Evolutionary conservation across 192 early-diverging fungal genomes (phyloP), one percentile per base, ranked within the genome.

Genomic region (Paraglomus occultum): DNA sequence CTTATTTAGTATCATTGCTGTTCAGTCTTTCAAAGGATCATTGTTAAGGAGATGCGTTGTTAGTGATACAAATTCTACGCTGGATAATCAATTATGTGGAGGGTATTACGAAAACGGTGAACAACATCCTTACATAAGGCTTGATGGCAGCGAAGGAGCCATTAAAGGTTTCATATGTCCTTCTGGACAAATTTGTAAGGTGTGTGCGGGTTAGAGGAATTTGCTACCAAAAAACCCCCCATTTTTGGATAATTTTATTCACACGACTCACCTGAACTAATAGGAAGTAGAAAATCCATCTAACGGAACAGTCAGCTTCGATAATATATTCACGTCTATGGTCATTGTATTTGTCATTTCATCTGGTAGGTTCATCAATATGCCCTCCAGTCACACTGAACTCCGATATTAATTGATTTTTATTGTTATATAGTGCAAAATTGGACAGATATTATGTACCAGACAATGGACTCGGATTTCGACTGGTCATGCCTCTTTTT

Each of bases 371-470:
- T 22, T 49, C 5, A 63, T 40, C 5, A 15, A 23, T 9, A 59
- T 11, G 18, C 17, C 46, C 22, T 60, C 46, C 46, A 11, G 6
- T 51, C 60, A 50, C 46, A 18, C 60, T 46, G 31, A 6, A 22
- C 46, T 49, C 22, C 46, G 12, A 10, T 12, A 17, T 58, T 65
- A 20, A 71, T 8, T 65, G 22, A 58, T 61, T 54, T 23, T 70
- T 14, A 8, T 71, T 60, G 38, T 15, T 42, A 8, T 68, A 6
- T 66, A 80, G 82, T 70, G 14, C 85, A 87, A 73, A 82, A 78
- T 49, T 87, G 85, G 85, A 82, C 86, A 4, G 84, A 85, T 73
- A 51, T 78, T 54, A 84, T 86, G 81, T 88, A 88, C 67, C 64
- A 70, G 17, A 81, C 80, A 62, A 86, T 86, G 83, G 82, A 86